Evolutionary conservation across 208 protist species (phyloP).

Genomic region (Leishmania mexicana): DNA sequence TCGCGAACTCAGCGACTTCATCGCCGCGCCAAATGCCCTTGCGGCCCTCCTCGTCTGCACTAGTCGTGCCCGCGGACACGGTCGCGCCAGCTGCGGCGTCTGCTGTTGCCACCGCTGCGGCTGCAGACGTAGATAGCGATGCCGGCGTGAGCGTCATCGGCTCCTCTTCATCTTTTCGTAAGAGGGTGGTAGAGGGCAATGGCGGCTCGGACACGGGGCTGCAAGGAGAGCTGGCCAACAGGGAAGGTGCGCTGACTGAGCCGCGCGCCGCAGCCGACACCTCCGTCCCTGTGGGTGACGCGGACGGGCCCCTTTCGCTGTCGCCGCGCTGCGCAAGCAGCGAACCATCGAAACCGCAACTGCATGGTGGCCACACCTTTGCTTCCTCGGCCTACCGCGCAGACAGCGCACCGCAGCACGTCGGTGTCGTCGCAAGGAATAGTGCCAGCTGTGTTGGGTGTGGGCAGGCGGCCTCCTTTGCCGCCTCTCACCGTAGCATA

Average conservation of each 20-base stretch:
- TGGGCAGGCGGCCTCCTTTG: not conserved
- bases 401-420: not conserved
- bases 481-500: not conserved
- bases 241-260: not conserved
- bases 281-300: conserved; percentile 2
- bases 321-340: not conserved
- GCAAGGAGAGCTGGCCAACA: not conserved
- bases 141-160: not conserved
- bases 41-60: not conserved
- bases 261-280: not conserved
- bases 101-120: not conserved
- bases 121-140: not conserved
- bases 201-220: not conserved
- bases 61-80: not conserved
- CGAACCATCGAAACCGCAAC: not conserved
- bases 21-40: not conserved
- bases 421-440: not conserved
- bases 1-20: not conserved
- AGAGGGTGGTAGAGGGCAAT: not conserved
- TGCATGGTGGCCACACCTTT: not conserved
- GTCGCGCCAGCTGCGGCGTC: not conserved
- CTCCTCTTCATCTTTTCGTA: not conserved
- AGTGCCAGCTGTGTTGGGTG: not conserved
- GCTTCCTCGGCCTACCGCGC: not conserved
- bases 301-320: not conserved